These are phyloP conservation scores for Cicer cuneatum DNA, from an alignment of 306 rosid genomes.

Conservation along the genomic window DNA sequence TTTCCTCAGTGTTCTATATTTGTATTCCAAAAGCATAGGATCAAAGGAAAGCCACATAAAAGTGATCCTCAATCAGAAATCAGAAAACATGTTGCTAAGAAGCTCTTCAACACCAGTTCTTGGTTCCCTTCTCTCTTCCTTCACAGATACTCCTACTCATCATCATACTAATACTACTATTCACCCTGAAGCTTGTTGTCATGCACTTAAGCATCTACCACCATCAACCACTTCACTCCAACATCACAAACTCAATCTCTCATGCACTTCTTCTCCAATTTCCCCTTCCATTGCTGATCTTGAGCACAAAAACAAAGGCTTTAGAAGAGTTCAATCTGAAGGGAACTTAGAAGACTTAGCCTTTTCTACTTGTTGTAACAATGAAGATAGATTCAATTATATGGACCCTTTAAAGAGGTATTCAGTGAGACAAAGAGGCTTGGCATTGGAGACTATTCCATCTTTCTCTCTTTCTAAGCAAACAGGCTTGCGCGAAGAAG, in stretches of 20 bases:
- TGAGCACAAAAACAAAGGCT: conserved; percentile 49
- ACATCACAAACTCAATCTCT: conserved; percentile 39
- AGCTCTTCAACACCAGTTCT: conserved; percentile 92
- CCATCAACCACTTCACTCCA: conserved; percentile 39
- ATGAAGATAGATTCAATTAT: conserved; percentile 46
- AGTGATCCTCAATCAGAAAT: conserved; percentile 2
- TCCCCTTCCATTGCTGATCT: conserved; percentile 67
- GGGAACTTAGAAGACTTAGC: conserved; percentile 73
- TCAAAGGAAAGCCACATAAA: conserved; percentile 28
- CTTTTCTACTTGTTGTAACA: conserved; percentile 47
- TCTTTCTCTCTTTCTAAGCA: conserved; percentile 50
- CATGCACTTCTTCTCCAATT: conserved; percentile 73
- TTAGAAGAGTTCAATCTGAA: conserved; percentile 82
- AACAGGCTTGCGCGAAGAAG: conserved; percentile 50
- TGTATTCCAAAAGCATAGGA: background rate
- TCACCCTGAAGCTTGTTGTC: conserved; percentile 52
- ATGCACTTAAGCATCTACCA: conserved; percentile 50
- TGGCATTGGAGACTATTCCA: conserved; percentile 63
- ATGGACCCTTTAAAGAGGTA: conserved; percentile 38
- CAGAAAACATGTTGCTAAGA: conserved; percentile 68
- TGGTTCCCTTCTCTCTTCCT: conserved; percentile 67
- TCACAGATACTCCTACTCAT: conserved; percentile 59
- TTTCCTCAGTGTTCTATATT: conserved; percentile 3
- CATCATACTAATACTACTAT: background rate
- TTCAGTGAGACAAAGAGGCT: conserved; percentile 44